phyloP scores from a whole-genome alignment of 495 filamentous ascomycete genomes.

The Tricharina praecox region DNA sequence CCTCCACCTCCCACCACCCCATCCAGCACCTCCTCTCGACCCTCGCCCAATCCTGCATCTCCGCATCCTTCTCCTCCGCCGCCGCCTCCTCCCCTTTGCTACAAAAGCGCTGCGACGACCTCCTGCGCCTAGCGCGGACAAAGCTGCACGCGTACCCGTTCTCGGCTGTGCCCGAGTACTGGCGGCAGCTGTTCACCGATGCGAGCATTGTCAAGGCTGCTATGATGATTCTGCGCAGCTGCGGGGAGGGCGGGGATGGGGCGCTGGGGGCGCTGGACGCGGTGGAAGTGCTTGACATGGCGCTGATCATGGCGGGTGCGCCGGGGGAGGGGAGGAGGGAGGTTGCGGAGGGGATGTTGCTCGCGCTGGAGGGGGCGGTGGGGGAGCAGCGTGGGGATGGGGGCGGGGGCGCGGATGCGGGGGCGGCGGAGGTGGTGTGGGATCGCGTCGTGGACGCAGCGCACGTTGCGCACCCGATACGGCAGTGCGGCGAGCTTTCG shows the following conservation, averaged over 20 bases:
- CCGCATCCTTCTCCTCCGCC: too few relatives aligned
- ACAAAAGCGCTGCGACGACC: conserved; percentile 11
- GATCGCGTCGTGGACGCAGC: conserved; percentile 1
- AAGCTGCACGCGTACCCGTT: conserved; percentile 64
- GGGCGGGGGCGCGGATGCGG: too few relatives aligned
- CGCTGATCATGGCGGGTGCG: conserved; percentile 66
- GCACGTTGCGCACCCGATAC: conserved; percentile 28
- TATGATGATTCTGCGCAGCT: not conserved
- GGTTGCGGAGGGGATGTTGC: conserved; percentile 41
- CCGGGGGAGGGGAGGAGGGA: conserved; percentile 33
- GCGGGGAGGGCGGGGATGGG: conserved; percentile 1
- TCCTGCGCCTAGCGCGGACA: conserved; percentile 29
- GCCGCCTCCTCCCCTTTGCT: too few relatives aligned
- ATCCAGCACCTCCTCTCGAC: too few relatives aligned
- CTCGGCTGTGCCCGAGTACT: conserved; percentile 54
- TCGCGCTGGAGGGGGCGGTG: conserved; percentile 12
- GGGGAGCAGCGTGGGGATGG: too few relatives aligned
- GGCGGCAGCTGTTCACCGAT: conserved; percentile 64
- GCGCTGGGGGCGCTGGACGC: conserved; percentile 31
- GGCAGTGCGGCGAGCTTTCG: conserved; percentile 27
- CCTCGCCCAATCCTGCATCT: too few relatives aligned
- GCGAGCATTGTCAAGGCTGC: conserved; percentile 49
- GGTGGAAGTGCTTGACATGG: conserved; percentile 57
- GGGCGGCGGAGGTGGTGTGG: not conserved
- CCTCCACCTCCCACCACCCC: too few relatives aligned